A percentile compares a stretch with the other conserved stretches of the same genome.
phyloP scores from a whole-genome alignment of 2,329 filamentous ascomycete genomes.

The Pyricularia grisea region DNA sequence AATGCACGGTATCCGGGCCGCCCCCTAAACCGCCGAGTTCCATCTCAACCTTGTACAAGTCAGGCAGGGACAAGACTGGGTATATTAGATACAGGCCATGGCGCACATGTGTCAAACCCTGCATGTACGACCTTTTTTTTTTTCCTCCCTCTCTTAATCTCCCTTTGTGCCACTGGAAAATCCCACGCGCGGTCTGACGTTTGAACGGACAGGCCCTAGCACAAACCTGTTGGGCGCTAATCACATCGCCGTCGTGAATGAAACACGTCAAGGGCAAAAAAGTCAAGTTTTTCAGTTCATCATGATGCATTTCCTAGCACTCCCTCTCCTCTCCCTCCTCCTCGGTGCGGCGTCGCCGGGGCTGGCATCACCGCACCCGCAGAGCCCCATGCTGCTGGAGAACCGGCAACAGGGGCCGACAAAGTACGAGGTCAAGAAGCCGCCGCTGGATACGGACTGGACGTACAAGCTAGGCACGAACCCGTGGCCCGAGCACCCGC shows the following conservation, averaged over 20 bases:
- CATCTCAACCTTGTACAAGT: not conserved
- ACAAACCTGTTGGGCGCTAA: not conserved
- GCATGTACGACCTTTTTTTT: not conserved
- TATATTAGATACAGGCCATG: not conserved
- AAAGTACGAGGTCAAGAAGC: slow-evolving; percentile 26
- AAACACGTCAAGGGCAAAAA: not conserved
- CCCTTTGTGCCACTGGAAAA: not conserved
- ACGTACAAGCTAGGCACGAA: slow-evolving; percentile 40
- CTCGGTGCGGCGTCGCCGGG: not conserved
- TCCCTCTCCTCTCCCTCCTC: not conserved
- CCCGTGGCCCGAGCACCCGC: slow-evolving; percentile 49
- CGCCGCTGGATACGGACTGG: slow-evolving; percentile 40
- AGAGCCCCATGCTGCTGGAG: not conserved
- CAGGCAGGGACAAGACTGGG: not conserved
- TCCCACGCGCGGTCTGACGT: not conserved
- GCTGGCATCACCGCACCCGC: not conserved
- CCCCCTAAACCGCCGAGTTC: not conserved
- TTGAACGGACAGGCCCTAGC: not conserved
- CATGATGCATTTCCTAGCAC: not conserved
- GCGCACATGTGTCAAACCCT: not conserved
- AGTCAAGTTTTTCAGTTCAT: not conserved
- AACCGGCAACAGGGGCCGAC: not conserved
- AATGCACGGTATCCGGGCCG: not conserved
- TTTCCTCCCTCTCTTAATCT: not conserved
- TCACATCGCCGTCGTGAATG: not conserved